Evolutionary conservation across 805 yeast genomes (phyloP), one percentile per base, ranked within the genome.

Genomic region (Metschnikowia kofuensis): DNA sequence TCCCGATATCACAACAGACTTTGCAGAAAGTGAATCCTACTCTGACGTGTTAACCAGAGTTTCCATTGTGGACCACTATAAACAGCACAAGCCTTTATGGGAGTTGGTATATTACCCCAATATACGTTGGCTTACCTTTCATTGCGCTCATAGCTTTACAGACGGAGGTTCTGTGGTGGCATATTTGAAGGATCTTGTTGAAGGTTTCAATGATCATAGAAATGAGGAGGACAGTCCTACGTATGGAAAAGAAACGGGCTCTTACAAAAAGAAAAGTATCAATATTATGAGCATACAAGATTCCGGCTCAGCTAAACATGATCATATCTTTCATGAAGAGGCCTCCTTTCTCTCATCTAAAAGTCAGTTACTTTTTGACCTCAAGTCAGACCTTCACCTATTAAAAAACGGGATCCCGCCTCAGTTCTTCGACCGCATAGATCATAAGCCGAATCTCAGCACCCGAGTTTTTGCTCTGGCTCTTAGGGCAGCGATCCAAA

Each of bases 81-180:
- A 26, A 6, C 35, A 35, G 15, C 42, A 35, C 28, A 34, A 36
- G 1, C 45, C 42, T 26, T 34, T 50, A 15, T 50, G 53, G 53
- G 40, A 37, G 32, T 36, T 50, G 4, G 38, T 50, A 4, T 50
- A 42, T 7, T 39, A 43, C 13, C 13, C 21, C 7, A 31, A 50
- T n/a, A 40, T 50, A 4, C 42, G 45, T 11, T 46, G 50, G 53
- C 45, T 50, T 38, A 39, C 50, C 12, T 43, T 50, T 34, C 40
- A 46, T 28, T 35, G 45, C 14, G 44, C 53, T 5, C 53, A 50
- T 21, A 30, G 44, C 10, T 40, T 40, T 41, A 50, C 53, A 7
- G 53, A 50, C 30, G 53, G 48, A 2, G 53, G 53, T 11, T 46
- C 53, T 9, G 44, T 46, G 15, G 38, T 46, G 36, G 50, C 53